These are phyloP conservation scores for Caryocar brasiliense DNA, from an alignment of 441 rosid species.

Conservation along the genomic window DNA sequence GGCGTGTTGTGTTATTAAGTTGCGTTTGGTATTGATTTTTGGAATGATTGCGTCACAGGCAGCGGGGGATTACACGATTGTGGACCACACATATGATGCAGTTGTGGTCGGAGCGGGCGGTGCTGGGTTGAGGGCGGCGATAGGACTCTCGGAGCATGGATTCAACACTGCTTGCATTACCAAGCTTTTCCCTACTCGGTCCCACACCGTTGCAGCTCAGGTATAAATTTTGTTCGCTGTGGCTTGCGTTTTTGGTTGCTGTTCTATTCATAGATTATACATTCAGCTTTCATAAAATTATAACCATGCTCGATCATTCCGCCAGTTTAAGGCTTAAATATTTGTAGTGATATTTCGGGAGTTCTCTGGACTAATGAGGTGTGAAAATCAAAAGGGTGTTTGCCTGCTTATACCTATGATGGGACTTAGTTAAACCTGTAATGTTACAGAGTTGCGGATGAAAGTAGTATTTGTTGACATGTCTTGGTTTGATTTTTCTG, in stretches of 20 bases:
- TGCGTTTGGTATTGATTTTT: background rate
- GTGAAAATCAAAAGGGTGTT: background rate
- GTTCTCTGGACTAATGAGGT: background rate
- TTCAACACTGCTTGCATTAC: slow-evolving; percentile 95
- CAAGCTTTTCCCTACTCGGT: slow-evolving; percentile 90
- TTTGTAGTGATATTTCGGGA: background rate
- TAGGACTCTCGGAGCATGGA: slow-evolving; percentile 92
- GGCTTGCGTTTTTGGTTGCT: background rate
- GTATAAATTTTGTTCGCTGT: slow-evolving; percentile 15
- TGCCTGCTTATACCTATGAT: background rate
- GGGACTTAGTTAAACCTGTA: background rate
- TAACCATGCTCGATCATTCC: too few species aligned
- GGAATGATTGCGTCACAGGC: slow-evolving; percentile 21
- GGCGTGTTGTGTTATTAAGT: too few species aligned
- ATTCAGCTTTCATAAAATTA: too few species aligned
- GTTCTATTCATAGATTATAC: background rate
- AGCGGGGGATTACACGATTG: slow-evolving; percentile 56
- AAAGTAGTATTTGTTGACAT: too few species aligned
- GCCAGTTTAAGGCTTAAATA: background rate
- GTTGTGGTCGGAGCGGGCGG: slow-evolving; percentile 97
- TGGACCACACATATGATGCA: slow-evolving; percentile 92
- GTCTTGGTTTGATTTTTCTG: too few species aligned
- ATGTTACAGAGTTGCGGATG: background rate
- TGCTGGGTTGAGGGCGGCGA: slow-evolving; percentile 88
- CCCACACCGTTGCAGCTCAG: slow-evolving; percentile 98